Evolutionary conservation across 2,329 filamentous ascomycete genomes (phyloP).

Genomic region (Aspergillus ruber): DNA sequence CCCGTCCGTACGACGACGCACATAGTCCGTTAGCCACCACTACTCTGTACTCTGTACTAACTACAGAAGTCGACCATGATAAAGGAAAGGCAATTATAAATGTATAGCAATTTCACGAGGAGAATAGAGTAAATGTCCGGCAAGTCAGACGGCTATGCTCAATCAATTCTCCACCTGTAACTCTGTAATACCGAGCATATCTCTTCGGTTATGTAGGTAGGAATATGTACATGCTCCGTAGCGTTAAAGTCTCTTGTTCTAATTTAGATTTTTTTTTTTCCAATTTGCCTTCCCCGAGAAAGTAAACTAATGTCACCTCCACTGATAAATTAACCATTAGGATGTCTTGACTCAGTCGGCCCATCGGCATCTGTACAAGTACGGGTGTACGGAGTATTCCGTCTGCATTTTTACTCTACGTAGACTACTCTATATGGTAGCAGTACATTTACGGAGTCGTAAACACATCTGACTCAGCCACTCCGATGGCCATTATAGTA

Average conservation of each 20-base stretch:
- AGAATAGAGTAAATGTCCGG: no score
- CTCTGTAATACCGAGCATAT: no score
- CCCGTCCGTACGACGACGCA: not conserved
- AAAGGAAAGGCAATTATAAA: no score
- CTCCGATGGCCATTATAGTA: no score
- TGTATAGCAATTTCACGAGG: no score
- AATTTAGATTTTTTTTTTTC: not conserved
- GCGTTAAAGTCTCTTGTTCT: not conserved
- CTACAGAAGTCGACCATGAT: no score
- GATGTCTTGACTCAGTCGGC: conserved; percentile 5
- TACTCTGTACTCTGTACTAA: no score
- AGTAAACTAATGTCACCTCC: not conserved
- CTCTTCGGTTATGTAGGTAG: not conserved
- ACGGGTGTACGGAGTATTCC: not conserved
- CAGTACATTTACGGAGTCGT: no score
- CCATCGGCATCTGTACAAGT: conserved; percentile 9
- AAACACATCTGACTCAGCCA: no score
- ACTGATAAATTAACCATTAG: not conserved
- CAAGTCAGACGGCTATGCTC: no score
- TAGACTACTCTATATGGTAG: not conserved
- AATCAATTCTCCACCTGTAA: no score
- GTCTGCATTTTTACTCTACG: not conserved
- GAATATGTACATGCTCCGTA: not conserved
- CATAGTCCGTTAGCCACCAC: not conserved
- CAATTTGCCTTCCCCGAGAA: not conserved